A percentile compares a stretch with the other conserved stretches of the same genome.
These are phyloP conservation scores for Ambrosia trifida DNA, from an alignment of 129 eudicot genomes.

Conservation along the genomic window DNA sequence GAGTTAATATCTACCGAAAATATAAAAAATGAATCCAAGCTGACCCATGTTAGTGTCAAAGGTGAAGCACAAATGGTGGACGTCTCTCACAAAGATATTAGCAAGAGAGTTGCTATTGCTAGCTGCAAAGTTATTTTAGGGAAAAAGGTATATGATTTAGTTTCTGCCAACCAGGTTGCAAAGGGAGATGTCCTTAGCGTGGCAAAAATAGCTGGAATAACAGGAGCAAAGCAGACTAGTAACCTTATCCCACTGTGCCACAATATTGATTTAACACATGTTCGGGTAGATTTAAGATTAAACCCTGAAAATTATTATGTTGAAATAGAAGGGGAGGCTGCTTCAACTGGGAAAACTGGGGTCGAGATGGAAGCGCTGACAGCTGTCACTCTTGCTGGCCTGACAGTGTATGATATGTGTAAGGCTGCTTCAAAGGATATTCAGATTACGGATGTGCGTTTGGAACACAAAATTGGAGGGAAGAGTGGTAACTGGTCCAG, in stretches of 20 bases:
- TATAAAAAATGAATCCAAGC: constrained; percentile 20
- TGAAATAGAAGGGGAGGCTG: constrained; percentile 72
- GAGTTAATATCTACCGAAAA: constrained; percentile 21
- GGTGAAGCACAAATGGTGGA: constrained; percentile 98
- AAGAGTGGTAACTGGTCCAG: constrained; percentile 89
- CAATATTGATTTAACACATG: constrained; percentile 61
- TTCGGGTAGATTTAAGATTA: constrained; percentile 58
- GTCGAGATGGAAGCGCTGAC: constrained; percentile 97
- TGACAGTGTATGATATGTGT: constrained; percentile 98
- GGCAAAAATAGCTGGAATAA: constrained; percentile 82
- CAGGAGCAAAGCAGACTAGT: constrained; percentile 83
- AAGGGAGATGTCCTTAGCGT: constrained; percentile 88
- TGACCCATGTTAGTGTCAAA: constrained; percentile 61
- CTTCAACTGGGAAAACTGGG: constrained; percentile 81
- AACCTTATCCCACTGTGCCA: constrained; percentile 91
- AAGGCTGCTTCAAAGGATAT: constrained; percentile 93
- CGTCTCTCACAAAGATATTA: constrained; percentile 66
- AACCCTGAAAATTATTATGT: constrained; percentile 58
- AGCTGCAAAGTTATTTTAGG: constrained; percentile 83
- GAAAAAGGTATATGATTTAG: constrained; percentile 67
- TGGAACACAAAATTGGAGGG: constrained; percentile 81
- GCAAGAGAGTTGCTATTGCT: constrained; percentile 79
- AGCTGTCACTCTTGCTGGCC: constrained; percentile 80
- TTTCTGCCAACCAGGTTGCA: constrained; percentile 76
- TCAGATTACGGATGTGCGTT: constrained; percentile 62